phyloP scores from a whole-genome alignment of 768 basidiomycete genomes.

The Leccinum sublutescens region DNA sequence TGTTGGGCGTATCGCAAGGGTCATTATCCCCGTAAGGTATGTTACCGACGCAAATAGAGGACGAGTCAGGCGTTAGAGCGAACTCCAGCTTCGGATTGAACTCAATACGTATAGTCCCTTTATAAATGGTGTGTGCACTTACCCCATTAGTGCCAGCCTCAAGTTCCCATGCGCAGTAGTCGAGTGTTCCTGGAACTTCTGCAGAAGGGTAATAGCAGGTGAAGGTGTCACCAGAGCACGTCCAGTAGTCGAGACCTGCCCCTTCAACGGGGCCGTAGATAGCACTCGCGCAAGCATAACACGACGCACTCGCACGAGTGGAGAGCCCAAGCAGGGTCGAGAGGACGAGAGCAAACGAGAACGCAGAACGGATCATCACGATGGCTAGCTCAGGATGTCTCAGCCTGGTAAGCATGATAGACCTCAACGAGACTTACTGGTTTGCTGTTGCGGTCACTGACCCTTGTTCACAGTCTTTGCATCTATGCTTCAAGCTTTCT shows the following conservation, averaged over 20 bases:
- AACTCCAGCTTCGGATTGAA: neutral
- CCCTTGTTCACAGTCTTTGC: neutral
- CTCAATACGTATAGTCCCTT: neutral
- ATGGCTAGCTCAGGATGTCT: neutral
- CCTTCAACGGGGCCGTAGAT: neutral
- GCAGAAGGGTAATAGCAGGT: constrained; percentile 10
- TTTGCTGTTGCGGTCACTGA: neutral
- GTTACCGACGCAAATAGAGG: constrained; percentile 2
- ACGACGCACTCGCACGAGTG: neutral
- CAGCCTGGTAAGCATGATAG: neutral
- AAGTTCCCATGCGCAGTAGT: constrained; percentile 1
- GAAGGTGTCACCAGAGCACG: constrained; percentile 6
- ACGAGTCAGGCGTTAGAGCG: constrained; percentile 1
- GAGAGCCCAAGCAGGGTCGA: constrained; percentile 3
- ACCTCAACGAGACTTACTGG: neutral
- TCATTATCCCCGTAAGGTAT: constrained; percentile 2
- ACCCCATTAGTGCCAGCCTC: neutral
- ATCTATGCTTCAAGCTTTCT: neutral
- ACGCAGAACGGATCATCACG: neutral
- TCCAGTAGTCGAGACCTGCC: constrained; percentile 10
- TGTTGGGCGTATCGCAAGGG: neutral
- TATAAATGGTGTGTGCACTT: neutral
- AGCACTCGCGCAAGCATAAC: constrained; percentile 3
- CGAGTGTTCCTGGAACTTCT: constrained; percentile 8
- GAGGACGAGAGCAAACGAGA: neutral